Conservation (phyloP, 768 basidiomycete genomes). For the Rhizopogon rudus region DNA sequence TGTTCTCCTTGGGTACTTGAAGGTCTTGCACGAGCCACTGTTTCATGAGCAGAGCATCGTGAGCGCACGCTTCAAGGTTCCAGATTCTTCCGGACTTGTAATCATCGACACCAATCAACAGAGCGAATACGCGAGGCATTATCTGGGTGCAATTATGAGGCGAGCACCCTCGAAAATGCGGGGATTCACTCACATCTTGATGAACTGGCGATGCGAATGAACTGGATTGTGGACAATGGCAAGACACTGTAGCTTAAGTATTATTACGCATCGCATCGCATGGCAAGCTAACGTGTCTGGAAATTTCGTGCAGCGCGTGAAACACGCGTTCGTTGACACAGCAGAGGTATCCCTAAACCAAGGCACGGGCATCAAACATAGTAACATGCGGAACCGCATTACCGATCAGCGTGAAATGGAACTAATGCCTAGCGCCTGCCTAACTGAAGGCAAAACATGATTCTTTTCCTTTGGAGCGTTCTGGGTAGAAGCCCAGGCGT, state of each 20-base stretch:
- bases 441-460: neutral
- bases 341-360: constrained; percentile 5
- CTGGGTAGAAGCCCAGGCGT: neutral
- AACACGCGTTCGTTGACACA: constrained; percentile 2
- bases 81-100: constrained; percentile 63
- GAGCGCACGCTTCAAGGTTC: constrained; percentile 62
- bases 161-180: neutral
- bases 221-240: constrained; percentile 5
- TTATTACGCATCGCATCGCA: neutral
- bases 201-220: constrained; percentile 4
- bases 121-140: constrained; percentile 51
- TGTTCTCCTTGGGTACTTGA: constrained; percentile 52
- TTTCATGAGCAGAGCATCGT: constrained; percentile 56
- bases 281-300: neutral
- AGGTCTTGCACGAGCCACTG: constrained; percentile 55
- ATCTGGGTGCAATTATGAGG: constrained; percentile 24
- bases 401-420: neutral
- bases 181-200: constrained; percentile 7
- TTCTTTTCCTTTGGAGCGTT: neutral
- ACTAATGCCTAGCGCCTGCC: neutral
- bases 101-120: constrained; percentile 64
- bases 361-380: constrained; percentile 1
- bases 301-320: neutral
- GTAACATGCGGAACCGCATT: neutral
- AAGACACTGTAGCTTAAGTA: neutral